Percentiles rank a stretch among this genome's conserved stretches.
Conservation (phyloP, 2,329 filamentous ascomycete genomes). For the Amesomyces nigricolor region DNA sequence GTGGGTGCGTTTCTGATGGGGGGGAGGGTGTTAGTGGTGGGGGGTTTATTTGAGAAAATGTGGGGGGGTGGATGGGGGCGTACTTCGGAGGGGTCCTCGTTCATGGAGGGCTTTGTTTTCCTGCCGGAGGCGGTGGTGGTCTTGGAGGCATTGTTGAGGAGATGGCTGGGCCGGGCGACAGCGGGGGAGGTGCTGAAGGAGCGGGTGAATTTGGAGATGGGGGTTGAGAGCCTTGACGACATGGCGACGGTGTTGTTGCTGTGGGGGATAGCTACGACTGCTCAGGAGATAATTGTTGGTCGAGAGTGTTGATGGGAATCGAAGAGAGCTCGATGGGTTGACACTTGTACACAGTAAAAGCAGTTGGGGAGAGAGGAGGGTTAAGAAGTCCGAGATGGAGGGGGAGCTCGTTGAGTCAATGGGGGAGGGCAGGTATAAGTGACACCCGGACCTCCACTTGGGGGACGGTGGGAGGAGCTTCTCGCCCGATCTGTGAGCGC, state of each 20-base stretch:
- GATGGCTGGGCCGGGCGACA: constrained; percentile 31
- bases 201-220: constrained; percentile 45
- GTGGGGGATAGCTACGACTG: neutral
- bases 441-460: constrained; percentile 20
- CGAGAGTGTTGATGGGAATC: neutral
- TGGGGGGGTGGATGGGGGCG: constrained; percentile 21
- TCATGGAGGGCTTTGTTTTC: constrained; percentile 31
- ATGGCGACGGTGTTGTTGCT: constrained; percentile 29
- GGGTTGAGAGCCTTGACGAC: constrained; percentile 45
- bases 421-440: constrained; percentile 20
- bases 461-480: constrained; percentile 10
- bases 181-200: constrained; percentile 41
- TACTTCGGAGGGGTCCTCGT: constrained; percentile 43
- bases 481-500: constrained; percentile 10
- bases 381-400: constrained; percentile 9
- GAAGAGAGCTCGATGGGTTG: neutral
- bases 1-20: constrained; percentile 23
- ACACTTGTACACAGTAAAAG: neutral
- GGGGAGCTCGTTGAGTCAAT: constrained; percentile 10
- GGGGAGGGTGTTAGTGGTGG: neutral
- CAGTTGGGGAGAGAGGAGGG: neutral
- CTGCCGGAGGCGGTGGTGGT: constrained; percentile 39
- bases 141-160: constrained; percentile 34
- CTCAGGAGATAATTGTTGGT: neutral
- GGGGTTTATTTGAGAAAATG: neutral